Evolutionary conservation across 768 basidiomycete genomes (phyloP).

Genomic region (Obba rivulosa): DNA sequence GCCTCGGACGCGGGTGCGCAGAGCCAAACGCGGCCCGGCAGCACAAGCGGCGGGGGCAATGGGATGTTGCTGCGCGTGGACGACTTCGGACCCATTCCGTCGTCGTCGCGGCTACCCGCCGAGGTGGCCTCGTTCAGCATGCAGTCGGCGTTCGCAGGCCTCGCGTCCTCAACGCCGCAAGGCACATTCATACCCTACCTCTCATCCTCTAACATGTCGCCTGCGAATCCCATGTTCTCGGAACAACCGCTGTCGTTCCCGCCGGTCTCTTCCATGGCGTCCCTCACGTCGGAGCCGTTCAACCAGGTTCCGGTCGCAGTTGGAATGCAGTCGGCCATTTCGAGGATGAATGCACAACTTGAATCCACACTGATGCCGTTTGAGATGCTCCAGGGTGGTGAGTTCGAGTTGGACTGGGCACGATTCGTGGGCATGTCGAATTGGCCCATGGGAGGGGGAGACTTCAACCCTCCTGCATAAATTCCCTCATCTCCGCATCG

Average conservation of each 20-base stretch:
- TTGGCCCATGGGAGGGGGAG: constrained; percentile 2
- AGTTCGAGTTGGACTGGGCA: constrained; percentile 19
- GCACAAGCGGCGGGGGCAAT: background rate
- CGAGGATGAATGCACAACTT: background rate
- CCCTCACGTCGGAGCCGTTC: background rate
- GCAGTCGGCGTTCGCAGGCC: background rate
- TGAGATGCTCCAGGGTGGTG: constrained; percentile 16
- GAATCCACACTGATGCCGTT: constrained; percentile 17
- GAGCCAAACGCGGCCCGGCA: constrained; percentile 4
- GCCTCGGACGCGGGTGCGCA: constrained; percentile 8
- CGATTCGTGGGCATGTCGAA: constrained; percentile 10
- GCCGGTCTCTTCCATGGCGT: background rate
- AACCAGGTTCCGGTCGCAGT: background rate
- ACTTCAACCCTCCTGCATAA: background rate
- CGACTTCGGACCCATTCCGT: background rate
- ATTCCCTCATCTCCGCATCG: no score
- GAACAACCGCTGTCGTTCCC: constrained; percentile 1
- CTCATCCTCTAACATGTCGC: background rate
- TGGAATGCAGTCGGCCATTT: background rate
- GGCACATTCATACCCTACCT: background rate
- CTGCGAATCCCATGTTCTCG: background rate
- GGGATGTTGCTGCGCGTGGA: background rate
- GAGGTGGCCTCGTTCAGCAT: background rate
- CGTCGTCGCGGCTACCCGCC: background rate
- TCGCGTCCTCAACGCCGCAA: background rate